phyloP scores from a whole-genome alignment of 208 protist species.

The Wallacemonas sp. region DNA sequence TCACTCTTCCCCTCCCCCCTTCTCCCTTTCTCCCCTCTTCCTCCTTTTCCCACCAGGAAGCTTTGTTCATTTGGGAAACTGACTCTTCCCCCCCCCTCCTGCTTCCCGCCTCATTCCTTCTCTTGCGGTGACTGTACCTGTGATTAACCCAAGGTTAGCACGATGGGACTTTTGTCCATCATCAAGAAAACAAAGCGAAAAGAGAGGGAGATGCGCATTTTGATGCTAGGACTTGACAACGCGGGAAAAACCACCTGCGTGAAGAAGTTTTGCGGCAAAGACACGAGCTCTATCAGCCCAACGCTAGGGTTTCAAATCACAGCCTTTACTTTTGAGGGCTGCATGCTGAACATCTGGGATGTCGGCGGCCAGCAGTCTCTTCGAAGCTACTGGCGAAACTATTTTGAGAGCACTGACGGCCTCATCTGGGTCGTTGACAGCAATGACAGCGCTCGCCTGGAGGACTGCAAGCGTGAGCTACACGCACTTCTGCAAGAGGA shows the following conservation, averaged over 20 bases:
- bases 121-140: too few relatives aligned
- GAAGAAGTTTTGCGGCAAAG: slow-evolving; percentile 98
- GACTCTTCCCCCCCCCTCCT: too few relatives aligned
- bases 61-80: too few relatives aligned
- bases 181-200: slow-evolving; percentile 98
- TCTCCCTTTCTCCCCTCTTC: too few relatives aligned
- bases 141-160: too few relatives aligned
- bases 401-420: slow-evolving; percentile 97
- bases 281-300: slow-evolving; percentile 96
- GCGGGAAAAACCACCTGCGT: slow-evolving; percentile 99
- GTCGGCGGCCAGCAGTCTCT: slow-evolving; percentile 99
- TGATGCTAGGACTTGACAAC: slow-evolving; percentile 97
- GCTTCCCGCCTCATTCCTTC: not conserved
- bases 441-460: slow-evolving; percentile 88
- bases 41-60: too few relatives aligned
- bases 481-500: slow-evolving; percentile 94
- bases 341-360: slow-evolving; percentile 99
- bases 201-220: slow-evolving; percentile 98
- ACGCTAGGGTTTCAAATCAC: slow-evolving; percentile 99
- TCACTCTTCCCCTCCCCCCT: too few relatives aligned
- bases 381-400: slow-evolving; percentile 98
- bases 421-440: slow-evolving; percentile 98
- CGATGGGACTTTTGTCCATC: slow-evolving; percentile 98
- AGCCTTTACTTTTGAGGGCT: slow-evolving; percentile 95
- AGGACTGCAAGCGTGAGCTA: slow-evolving; percentile 96